Evolutionary conservation across 2,329 filamentous ascomycete genomes (phyloP).

Genomic region (Eutypa lata): DNA sequence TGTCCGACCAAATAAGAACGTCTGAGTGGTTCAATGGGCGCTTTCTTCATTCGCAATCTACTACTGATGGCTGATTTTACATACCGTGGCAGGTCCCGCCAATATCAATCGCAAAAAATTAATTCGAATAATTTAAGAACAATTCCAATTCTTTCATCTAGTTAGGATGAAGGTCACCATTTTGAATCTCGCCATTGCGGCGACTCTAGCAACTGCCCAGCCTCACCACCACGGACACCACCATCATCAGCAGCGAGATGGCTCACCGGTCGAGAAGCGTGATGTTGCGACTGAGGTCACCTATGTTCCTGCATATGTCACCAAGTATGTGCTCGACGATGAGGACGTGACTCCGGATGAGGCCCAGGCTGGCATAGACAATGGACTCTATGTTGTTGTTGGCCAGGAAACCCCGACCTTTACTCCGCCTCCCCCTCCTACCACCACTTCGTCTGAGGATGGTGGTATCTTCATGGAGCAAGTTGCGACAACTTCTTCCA

Average conservation of each 20-base stretch:
- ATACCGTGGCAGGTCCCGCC: neutral
- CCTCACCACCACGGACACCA: constrained; percentile 58
- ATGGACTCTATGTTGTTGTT: constrained; percentile 67
- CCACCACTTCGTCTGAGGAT: constrained; percentile 30
- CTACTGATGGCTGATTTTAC: neutral
- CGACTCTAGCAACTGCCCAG: constrained; percentile 54
- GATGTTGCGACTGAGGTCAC: constrained; percentile 43
- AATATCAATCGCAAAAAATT: too few relatives aligned
- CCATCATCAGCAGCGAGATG: constrained; percentile 55
- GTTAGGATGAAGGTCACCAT: constrained; percentile 45
- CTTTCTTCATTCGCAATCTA: too few relatives aligned
- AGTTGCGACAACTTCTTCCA: constrained; percentile 26
- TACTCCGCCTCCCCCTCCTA: constrained; percentile 35
- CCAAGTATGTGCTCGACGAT: constrained; percentile 70
- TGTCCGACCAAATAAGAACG: too few relatives aligned
- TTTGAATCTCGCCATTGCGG: constrained; percentile 48
- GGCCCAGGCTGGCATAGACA: constrained; percentile 68
- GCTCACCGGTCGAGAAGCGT: constrained; percentile 47
- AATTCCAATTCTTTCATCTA: constrained; percentile 13
- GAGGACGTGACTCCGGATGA: constrained; percentile 57
- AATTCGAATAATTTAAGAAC: neutral
- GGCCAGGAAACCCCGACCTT: constrained; percentile 56
- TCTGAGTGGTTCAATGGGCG: too few relatives aligned
- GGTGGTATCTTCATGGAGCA: constrained; percentile 29
- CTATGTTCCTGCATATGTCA: constrained; percentile 59